These are phyloP conservation scores for Albugo laibachii DNA, from an alignment of 352 stramenopile genomes.

Conservation along the genomic window DNA sequence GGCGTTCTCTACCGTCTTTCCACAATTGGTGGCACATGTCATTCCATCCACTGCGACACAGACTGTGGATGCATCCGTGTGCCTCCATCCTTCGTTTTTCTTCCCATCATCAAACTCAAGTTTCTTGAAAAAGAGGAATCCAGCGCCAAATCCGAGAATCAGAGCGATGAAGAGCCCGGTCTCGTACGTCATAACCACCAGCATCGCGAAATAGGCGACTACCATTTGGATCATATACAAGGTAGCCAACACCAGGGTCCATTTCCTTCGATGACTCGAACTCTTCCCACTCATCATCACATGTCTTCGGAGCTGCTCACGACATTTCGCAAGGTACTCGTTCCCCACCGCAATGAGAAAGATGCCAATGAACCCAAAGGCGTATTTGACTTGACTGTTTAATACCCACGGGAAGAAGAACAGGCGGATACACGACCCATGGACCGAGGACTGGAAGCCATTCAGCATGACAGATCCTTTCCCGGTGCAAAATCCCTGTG, in stretches of 20 bases:
- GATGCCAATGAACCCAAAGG: conserved; percentile 46
- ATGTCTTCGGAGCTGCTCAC: conserved; percentile 24
- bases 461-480: conserved; percentile 68
- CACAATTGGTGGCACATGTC: conserved; percentile 86
- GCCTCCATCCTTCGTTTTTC: conserved; percentile 46
- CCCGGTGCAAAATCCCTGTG: conserved; percentile 23
- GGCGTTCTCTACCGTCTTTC: conserved; percentile 70
- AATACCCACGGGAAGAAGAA: conserved; percentile 70
- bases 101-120: conserved; percentile 42
- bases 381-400: conserved; percentile 48
- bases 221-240: conserved; percentile 72
- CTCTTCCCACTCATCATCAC: conserved; percentile 9
- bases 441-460: conserved; percentile 53
- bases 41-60: conserved; percentile 73
- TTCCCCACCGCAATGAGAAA: conserved; percentile 42
- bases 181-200: conserved; percentile 72
- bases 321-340: conserved; percentile 35
- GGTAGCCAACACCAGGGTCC: conserved; percentile 32
- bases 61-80: conserved; percentile 46
- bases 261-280: conserved; percentile 16
- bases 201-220: conserved; percentile 64
- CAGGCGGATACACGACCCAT: conserved; percentile 46
- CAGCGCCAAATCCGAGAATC: conserved; percentile 42
- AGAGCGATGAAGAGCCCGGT: conserved; percentile 49
- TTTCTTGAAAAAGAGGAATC: conserved; percentile 57